Conservation (phyloP, 345 rosid genomes). For the Eucalyptus shirleyi region DNA sequence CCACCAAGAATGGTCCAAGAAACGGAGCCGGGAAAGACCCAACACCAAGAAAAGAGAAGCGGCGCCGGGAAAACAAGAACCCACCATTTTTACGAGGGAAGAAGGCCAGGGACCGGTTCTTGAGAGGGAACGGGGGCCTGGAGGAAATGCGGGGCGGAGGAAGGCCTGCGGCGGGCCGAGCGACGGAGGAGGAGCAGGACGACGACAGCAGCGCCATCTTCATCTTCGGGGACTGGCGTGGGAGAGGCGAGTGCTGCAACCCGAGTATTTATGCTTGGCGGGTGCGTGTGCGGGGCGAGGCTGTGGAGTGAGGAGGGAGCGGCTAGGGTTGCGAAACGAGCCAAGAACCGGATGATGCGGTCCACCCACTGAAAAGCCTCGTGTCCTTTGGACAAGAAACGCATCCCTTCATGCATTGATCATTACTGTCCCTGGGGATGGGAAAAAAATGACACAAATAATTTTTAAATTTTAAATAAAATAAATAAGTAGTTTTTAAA, state of each 20-base stretch:
- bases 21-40: background rate
- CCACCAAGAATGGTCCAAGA: background rate
- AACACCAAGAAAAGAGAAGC: background rate
- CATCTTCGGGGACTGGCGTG: background rate
- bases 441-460: fast-evolving
- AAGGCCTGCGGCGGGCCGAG: too few relatives aligned
- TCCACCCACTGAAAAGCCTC: background rate
- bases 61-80: background rate
- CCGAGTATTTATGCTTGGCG: background rate
- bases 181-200: fast-evolving
- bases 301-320: background rate
- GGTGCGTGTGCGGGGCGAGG: background rate
- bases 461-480: fast-evolving
- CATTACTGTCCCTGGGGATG: fast-evolving
- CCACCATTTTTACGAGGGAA: background rate
- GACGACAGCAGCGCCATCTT: background rate
- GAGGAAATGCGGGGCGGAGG: too few relatives aligned
- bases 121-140: background rate
- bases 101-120: background rate
- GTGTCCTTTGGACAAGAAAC: background rate
- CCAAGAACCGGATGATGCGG: background rate
- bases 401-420: background rate
- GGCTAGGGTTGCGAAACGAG: background rate
- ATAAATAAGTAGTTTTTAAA: fast-evolving
- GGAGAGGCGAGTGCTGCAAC: too few relatives aligned